Evolutionary conservation across 1,284 basidiomycete genomes (phyloP), one percentile per base, ranked within the genome.

Genomic region (Pterulicium gracile): DNA sequence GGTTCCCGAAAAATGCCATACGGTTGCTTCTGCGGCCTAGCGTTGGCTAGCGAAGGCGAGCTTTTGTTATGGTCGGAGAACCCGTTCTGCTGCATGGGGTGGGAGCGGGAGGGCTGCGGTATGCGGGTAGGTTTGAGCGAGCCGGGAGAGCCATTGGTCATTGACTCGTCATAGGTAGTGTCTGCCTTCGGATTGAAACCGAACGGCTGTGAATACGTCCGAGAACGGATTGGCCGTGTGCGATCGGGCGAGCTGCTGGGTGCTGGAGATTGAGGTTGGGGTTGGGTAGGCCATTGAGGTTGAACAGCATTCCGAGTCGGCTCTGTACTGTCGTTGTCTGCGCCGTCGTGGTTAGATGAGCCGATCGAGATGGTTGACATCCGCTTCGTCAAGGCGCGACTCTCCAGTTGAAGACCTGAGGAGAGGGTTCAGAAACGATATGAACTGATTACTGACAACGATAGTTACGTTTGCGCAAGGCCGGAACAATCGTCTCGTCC

Each of bases 401-500:
- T 85, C 65, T 88, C 84, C 52, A 66, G 72, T 62, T 88, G 77
- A 15, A 88, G 72, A 48, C 84, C 85, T 88, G 54, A 19, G 48
- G 47, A 53, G 40, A 47, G 42, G 17, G 46, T 27, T 46, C 41
- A 42, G 23, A 44, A 45, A 43, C 41, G 46, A 23, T 47, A 42
- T 39, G 44, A 35, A 44, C 40, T 45, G 39, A 23, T 42, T 27
- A 46, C 48, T 32, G 45, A 48, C 46, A 50, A 46, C n/a, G n/a
- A 18, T 7, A 64, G 69, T 55, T 62, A 83, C 81, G 75, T 72
- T 82, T 79, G 55, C 80, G 72, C 45, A 84, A 65, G 43, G 79
- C 73, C 49, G 81, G 80, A 22, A 84, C 80, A 51, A 84, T 81
- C 47, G 75, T 72, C 56, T 81, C 79, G 58, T 81, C 79, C 80